Percentiles rank a stretch among this genome's conserved stretches.
Conservation (phyloP, 2,329 filamentous ascomycete species). For the Cucurbitaria berberidis region DNA sequence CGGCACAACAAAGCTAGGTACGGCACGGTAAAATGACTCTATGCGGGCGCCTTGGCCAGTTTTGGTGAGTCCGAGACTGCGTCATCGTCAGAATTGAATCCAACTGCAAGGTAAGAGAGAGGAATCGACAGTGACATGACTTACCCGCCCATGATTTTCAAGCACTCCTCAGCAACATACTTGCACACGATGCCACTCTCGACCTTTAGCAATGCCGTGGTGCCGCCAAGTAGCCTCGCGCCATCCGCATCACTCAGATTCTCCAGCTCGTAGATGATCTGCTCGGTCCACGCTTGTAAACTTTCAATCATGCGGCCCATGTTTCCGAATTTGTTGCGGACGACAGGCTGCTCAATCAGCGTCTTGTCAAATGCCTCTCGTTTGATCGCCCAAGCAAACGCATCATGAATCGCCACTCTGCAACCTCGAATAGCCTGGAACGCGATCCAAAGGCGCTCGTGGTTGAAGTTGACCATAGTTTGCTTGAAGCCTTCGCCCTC, state of each 20-base stretch:
- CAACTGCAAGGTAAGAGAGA: background rate
- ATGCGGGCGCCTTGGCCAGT: constrained; percentile 36
- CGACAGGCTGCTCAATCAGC: constrained; percentile 42
- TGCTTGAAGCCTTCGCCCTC: constrained; percentile 41
- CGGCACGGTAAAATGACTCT: constrained; percentile 33
- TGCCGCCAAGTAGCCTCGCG: constrained; percentile 27
- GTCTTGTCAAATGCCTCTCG: constrained; percentile 42
- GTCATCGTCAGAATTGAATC: background rate
- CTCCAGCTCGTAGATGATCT: constrained; percentile 36
- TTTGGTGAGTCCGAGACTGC: constrained; percentile 32
- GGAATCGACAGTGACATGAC: background rate
- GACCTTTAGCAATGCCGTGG: constrained; percentile 35
- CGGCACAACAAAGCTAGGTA: constrained; percentile 32
- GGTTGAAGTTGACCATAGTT: constrained; percentile 46
- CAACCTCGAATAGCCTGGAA: constrained; percentile 39
- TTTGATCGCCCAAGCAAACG: constrained; percentile 37
- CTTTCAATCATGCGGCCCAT: constrained; percentile 38
- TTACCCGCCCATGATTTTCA: constrained; percentile 34
- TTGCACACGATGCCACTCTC: constrained; percentile 34
- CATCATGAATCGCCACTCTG: constrained; percentile 36
- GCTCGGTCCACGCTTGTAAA: constrained; percentile 39
- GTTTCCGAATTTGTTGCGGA: constrained; percentile 41
- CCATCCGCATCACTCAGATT: constrained; percentile 27
- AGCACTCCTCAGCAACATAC: constrained; percentile 35
- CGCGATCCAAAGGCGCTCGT: constrained; percentile 42